These are phyloP conservation scores for Ceratocystis smalleyi DNA, from an alignment of 2,329 filamentous ascomycete genomes.

Conservation along the genomic window DNA sequence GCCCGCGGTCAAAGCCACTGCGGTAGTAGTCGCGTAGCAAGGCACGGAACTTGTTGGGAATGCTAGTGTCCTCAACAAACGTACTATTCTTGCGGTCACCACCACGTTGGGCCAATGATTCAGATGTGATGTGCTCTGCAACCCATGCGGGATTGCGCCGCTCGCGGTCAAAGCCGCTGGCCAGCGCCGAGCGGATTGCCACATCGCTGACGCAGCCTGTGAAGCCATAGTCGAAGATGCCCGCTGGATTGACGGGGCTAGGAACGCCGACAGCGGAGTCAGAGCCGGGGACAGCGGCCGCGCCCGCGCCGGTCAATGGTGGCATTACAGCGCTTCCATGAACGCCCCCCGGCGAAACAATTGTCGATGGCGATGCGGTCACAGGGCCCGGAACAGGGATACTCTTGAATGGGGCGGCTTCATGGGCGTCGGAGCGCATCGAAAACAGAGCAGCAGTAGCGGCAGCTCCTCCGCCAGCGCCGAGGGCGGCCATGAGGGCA, in stretches of 20 bases:
- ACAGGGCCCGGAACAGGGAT: conserved; percentile 21
- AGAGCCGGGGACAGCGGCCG: conserved; percentile 23
- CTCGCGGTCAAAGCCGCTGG: conserved; percentile 80
- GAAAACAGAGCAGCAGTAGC: conserved; percentile 55
- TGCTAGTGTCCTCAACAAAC: conserved; percentile 65
- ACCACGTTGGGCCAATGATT: conserved; percentile 56
- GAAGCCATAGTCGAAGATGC: conserved; percentile 76
- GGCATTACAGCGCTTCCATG: conserved; percentile 29
- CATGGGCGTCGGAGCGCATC: conserved; percentile 28
- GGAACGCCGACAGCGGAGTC: conserved; percentile 27
- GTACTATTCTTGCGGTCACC: conserved; percentile 71
- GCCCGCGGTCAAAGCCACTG: conserved; percentile 85
- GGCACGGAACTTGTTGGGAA: conserved; percentile 78
- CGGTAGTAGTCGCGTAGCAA: conserved; percentile 88
- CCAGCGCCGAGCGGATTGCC: conserved; percentile 56
- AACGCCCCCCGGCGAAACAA: conserved; percentile 22
- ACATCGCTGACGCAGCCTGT: conserved; percentile 80
- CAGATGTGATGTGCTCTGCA: conserved; percentile 86
- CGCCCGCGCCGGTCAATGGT: conserved; percentile 22
- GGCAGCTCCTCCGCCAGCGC: conserved; percentile 61
- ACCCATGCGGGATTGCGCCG: conserved; percentile 90
- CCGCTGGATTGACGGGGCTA: conserved; percentile 52
- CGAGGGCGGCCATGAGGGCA: conserved; percentile 58
- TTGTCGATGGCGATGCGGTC: background rate
- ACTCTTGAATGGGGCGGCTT: conserved; percentile 19